Conservation (phyloP, 2,329 filamentous ascomycete species). For the Helotiales sp. region DNA sequence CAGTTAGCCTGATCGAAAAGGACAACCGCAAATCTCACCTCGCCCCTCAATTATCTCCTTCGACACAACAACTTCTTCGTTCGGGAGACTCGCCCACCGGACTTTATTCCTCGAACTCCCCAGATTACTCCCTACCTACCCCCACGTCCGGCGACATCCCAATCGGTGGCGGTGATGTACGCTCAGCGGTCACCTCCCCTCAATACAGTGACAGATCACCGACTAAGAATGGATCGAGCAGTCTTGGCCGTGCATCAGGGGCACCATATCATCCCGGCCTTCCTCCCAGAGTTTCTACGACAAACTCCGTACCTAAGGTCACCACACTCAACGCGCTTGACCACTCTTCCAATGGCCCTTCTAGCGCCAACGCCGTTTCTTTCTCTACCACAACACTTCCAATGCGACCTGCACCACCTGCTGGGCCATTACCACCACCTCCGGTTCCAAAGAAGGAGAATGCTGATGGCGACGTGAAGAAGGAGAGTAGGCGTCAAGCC, state of each 20-base stretch:
- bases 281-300: conserved; percentile 56
- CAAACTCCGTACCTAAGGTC: conserved; percentile 58
- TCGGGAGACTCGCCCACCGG: conserved; percentile 62
- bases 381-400: conserved; percentile 60
- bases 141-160: conserved; percentile 77
- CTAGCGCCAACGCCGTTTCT: conserved; percentile 54
- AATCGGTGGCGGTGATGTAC: conserved; percentile 59
- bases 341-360: conserved; percentile 42
- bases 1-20: conserved; percentile 88
- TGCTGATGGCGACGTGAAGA: conserved; percentile 49
- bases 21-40: conserved; percentile 96
- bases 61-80: conserved; percentile 76
- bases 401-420: conserved; percentile 64
- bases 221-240: conserved; percentile 48
- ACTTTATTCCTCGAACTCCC: conserved; percentile 46
- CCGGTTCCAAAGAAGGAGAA: conserved; percentile 56
- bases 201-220: conserved; percentile 42
- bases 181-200: conserved; percentile 52
- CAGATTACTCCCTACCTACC: conserved; percentile 57
- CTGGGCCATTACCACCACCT: conserved; percentile 63
- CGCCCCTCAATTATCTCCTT: conserved; percentile 77
- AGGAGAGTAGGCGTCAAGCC: conserved; percentile 58
- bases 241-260: conserved; percentile 53
- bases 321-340: conserved; percentile 48
- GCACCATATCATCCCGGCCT: conserved; percentile 50